Base-by-base conservation (phyloP, 495 filamentous ascomycete species). In the Pseudoneurospora amorphoporcata region DNA sequence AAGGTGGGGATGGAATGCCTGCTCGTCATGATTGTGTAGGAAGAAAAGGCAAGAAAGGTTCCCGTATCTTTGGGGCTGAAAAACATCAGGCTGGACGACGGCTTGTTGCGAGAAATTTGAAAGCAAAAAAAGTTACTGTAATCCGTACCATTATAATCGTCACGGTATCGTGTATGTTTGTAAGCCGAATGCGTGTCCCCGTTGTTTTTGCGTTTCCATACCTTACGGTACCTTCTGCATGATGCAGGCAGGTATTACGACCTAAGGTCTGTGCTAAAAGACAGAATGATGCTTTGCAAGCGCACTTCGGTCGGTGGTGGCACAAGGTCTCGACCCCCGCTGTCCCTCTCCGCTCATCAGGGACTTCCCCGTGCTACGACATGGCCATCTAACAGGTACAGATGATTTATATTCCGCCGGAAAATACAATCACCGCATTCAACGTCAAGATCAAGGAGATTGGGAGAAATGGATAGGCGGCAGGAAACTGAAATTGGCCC, bases 111-210 rank as follows among this genome's bases (percentile, higher is more conserved):
- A 70, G 69, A 45, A 45, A 43, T 45, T 70, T 39, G 69, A 70
- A 70, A 45, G 37, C 39, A 41, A 70, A 70, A 61, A 70, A 70
- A 70, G 23, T 70, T 41, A 47, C 70, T 61, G 73, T 72, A 65
- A 35, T 65, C 5, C 47, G 47, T 58, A 58, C 47, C 47, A 40
- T 40, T 6, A 40, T 14, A 58, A 47, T 47, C 19, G 47, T 58
- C 47, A 58, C 47, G 29, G 53, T 65, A 65, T 65, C 53, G 53
- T 35, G 53, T 65, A 65, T 35, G 29, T 65, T 35, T 65, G 53
- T 65, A 65, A 65, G 14, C 53, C 29, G 41, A 43, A 43, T 43
- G 53, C 53, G 23, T 61, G 10, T 65, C 29, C 53, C 53, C 53
- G 53, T 65, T 65, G 53, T 29, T 35, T 65, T 35, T 65, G 53